Percentiles rank a stretch among this genome's conserved stretches.
These are phyloP conservation scores for Coemansia sp. DNA, from an alignment of 192 early-diverging fungal species.

Conservation along the genomic window DNA sequence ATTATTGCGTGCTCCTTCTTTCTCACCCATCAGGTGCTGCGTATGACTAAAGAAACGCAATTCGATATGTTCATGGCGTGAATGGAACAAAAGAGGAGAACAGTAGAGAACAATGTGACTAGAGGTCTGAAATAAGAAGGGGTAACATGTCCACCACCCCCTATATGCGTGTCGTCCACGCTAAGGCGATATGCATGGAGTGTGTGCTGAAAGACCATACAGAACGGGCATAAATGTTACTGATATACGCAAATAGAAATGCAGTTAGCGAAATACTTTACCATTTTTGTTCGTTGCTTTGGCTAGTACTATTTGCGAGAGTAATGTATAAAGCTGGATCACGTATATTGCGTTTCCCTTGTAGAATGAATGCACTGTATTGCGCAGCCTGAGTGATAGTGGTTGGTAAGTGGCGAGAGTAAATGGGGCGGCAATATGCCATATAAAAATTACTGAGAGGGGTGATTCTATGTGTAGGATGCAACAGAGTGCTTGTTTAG, in stretches of 20 bases:
- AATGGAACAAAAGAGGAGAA: not conserved
- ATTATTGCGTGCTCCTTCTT: no score
- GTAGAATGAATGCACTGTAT: not conserved
- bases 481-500: not conserved
- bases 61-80: not conserved
- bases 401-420: not conserved
- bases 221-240: not conserved
- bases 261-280: not conserved
- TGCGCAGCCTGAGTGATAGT: not conserved
- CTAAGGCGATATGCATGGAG: conserved; percentile 1
- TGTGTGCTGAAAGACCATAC: conserved; percentile 4
- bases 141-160: not conserved
- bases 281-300: not conserved
- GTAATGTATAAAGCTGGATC: not conserved
- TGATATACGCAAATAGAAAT: not conserved
- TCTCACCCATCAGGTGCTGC: not conserved
- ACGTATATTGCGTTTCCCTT: not conserved
- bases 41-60: not conserved
- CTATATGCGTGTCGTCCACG: not conserved
- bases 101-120: not conserved
- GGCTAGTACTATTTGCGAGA: not conserved
- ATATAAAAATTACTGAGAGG: not conserved
- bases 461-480: not conserved
- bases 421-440: not conserved
- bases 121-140: not conserved